Evolutionary conservation across 495 filamentous ascomycete genomes (phyloP).

Genomic region (Hamigera avellanea): DNA sequence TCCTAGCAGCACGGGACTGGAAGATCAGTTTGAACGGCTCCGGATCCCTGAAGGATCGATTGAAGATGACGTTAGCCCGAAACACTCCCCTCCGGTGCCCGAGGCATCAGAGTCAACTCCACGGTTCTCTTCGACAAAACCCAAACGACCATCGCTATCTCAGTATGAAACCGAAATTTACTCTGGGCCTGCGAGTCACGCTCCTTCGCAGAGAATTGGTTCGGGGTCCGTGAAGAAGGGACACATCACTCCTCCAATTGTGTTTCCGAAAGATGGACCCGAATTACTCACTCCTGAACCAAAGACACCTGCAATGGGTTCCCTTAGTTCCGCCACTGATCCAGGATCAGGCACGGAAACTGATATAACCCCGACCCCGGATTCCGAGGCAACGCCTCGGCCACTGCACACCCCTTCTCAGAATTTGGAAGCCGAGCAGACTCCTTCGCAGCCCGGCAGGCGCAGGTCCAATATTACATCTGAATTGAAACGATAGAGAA

Average conservation of each 20-base stretch:
- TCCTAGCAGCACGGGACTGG: slow-evolving; percentile 16
- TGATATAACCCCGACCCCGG: slow-evolving; percentile 15
- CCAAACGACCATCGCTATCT: slow-evolving; percentile 7
- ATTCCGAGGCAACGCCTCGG: slow-evolving; percentile 30
- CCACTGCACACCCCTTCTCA: slow-evolving; percentile 23
- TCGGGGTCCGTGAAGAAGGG: slow-evolving; percentile 8
- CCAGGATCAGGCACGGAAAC: slow-evolving; percentile 11
- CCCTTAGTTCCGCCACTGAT: not conserved
- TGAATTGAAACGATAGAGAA: too few species aligned
- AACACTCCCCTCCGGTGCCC: slow-evolving; percentile 8
- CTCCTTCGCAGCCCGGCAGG: slow-evolving; percentile 18
- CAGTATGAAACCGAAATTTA: slow-evolving; percentile 15
- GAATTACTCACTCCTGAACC: slow-evolving; percentile 8
- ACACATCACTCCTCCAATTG: slow-evolving; percentile 25
- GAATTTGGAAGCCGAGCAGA: slow-evolving; percentile 46
- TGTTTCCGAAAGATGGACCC: slow-evolving; percentile 3
- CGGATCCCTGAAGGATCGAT: slow-evolving; percentile 29
- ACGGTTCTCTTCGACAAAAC: not conserved
- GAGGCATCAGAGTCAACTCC: slow-evolving; percentile 4
- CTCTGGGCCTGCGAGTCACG: slow-evolving; percentile 7
- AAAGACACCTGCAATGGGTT: slow-evolving; percentile 6
- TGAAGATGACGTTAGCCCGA: slow-evolving; percentile 16
- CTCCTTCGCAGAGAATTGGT: slow-evolving; percentile 1
- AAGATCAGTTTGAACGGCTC: slow-evolving; percentile 25
- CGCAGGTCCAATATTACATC: too few species aligned